Base-by-base conservation (phyloP, 345 rosid genomes). In the Moringa oleifera region DNA sequence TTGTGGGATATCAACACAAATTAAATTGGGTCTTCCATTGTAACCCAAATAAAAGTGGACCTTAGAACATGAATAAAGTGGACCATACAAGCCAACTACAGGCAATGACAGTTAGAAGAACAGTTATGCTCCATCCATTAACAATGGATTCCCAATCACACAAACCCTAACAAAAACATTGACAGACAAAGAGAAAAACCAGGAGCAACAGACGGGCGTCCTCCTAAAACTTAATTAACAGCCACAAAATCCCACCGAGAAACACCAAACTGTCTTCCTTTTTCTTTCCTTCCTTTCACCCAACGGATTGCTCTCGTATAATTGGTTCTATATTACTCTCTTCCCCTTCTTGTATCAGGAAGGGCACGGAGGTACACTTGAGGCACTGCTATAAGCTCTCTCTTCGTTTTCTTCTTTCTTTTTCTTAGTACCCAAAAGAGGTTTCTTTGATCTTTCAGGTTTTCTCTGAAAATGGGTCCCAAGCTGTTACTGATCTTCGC, bases 311-410 rank as follows among this genome's bases (percentile, higher is more conserved):
- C n/a, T n/a, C n/a, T n/a, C n/a, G n/a, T n/a, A n/a, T n/a, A n/a
- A n/a, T n/a, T n/a, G 62, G 51, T 37, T 68, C 57, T 65, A 63
- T 65, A 66, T 61, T 62, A 55, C 63, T 68, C 61, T 65, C 50
- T 66, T 59, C 74, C 70, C 59, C 66, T 71, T 64, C 79, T 65
- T 67, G 62, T 55, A 69, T 66, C 64, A 72, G 73, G 81, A 71
- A 72, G 79, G 66, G 61, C 75, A 65, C 63, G 64, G 68, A 68
- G 69, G 62, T 53, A 1, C n/a, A n/a, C 6, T 22, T 18, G 18
- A 13, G 4, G 19, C 28, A 41, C 17, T 41, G 13, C 47, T 1
- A 41, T 41, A 41, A 41, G 2, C 47, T 22, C 65, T 17, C 60
- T 17, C 60, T 51, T 60, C 37, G 25, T 24, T 18, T 21, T 61